Percentiles rank a stretch among this genome's conserved stretches.
Evolutionary conservation across 2,329 filamentous ascomycete genomes (phyloP).

Genomic region (Phaeosphaeriaceae sp.): DNA sequence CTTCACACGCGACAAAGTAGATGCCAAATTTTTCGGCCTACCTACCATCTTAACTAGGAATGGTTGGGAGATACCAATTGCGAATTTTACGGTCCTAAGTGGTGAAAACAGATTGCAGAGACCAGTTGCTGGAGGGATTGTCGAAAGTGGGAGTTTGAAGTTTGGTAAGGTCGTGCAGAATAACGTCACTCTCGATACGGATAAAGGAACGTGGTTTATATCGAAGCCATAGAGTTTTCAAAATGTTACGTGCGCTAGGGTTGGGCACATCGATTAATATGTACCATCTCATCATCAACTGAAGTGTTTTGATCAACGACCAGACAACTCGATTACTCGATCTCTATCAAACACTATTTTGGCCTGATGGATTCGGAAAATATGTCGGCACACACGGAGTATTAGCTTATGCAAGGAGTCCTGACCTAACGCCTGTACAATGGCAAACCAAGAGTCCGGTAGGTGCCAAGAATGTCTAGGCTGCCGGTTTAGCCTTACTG

Average conservation of each 20-base stretch:
- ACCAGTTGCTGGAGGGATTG: conserved; percentile 56
- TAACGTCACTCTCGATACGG: conserved; percentile 44
- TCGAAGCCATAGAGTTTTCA: conserved; percentile 25
- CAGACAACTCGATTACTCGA: too few relatives aligned
- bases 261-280: neutral
- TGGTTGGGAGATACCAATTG: conserved; percentile 68
- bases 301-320: too few relatives aligned
- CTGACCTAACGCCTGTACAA: neutral
- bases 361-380: neutral
- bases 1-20: conserved; percentile 59
- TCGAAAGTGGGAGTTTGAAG: conserved; percentile 64
- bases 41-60: conserved; percentile 67
- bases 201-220: conserved; percentile 44
- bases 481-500: neutral
- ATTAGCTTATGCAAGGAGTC: neutral
- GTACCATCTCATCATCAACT: neutral
- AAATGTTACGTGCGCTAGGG: too few relatives aligned
- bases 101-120: conserved; percentile 66
- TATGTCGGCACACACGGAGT: neutral
- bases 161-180: conserved; percentile 47
- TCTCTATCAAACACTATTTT: neutral
- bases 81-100: conserved; percentile 71
- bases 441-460: neutral
- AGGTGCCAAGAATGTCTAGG: neutral
- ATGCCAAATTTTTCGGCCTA: conserved; percentile 70